Percentiles rank a stretch among this genome's conserved stretches.
Conservation (phyloP, 2,329 filamentous ascomycete genomes). For the Juglanconis juglandina region DNA sequence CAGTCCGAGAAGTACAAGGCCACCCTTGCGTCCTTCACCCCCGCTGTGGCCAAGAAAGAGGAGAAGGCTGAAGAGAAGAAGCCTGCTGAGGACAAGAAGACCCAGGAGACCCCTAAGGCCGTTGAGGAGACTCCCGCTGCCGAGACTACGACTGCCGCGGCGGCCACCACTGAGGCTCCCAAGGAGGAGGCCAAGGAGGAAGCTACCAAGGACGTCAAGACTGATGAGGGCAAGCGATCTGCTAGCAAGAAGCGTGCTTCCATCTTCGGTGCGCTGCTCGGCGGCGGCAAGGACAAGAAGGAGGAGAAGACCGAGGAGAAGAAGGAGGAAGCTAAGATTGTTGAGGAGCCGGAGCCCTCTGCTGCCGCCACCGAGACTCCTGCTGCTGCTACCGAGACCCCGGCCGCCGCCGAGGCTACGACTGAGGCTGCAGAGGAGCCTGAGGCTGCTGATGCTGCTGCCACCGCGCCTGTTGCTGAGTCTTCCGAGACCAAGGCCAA, state of each 20-base stretch:
- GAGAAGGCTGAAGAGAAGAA: constrained; percentile 37
- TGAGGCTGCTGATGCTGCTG: constrained; percentile 29
- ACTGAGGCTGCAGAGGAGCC: constrained; percentile 28
- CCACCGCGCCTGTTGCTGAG: constrained; percentile 32
- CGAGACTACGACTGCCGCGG: constrained; percentile 29
- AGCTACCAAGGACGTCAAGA: constrained; percentile 45
- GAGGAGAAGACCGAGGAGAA: constrained; percentile 42
- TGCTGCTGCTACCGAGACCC: constrained; percentile 19
- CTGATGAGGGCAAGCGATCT: constrained; percentile 60
- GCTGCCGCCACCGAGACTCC: constrained; percentile 21
- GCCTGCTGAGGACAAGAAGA: constrained; percentile 24
- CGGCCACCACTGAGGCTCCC: constrained; percentile 29
- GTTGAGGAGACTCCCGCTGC: constrained; percentile 33
- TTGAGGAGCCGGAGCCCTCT: constrained; percentile 24
- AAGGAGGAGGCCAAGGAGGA: constrained; percentile 33
- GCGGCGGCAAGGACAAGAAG: constrained; percentile 52
- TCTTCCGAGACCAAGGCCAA: constrained; percentile 30
- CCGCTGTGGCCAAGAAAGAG: constrained; percentile 43
- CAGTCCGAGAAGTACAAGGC: constrained; percentile 86
- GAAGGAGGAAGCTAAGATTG: constrained; percentile 10
- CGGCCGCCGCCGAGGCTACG: constrained; percentile 28
- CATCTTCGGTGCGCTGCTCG: constrained; percentile 57
- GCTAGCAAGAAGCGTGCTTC: constrained; percentile 64
- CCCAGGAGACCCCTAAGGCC: constrained; percentile 25
- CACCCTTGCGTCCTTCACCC: constrained; percentile 68